Evolutionary conservation across 2,329 filamentous ascomycete genomes (phyloP), one percentile per base, ranked within the genome.

Genomic region (Gnomoniopsis sp.): DNA sequence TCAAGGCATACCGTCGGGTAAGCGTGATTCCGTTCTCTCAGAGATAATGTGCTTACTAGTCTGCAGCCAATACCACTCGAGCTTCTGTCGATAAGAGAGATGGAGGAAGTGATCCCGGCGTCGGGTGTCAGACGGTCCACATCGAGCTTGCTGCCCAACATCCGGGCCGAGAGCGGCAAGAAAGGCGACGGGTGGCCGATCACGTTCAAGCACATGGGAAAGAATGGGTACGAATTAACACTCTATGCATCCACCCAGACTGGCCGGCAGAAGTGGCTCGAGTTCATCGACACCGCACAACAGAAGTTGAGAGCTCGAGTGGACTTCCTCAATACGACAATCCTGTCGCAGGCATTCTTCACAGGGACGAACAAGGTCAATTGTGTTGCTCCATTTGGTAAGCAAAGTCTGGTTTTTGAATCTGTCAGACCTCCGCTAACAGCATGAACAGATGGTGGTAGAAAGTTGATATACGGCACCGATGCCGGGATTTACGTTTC

Each of bases 181-280:
- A 84, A 83, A 66, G 75, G 77, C 47, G 91, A 96, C 66, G 91
- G 90, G 49, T 96, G 91, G 76, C 95, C 95, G 0, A 96, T 99
- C 62, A 98, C 93, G 2, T 99, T 99, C 80, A 88, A 90, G 66
- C 92, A 97, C 79, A 82, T 99, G 60, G 95, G 95, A 51, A 97
- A 96, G 74, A 93, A 92, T 55, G 95, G 93, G 34, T 99, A 97
- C 70, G 93, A 97, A 71, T 79, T 92, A 67, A 95, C 93, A 3
- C 81, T 99, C 4, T 98, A 89, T 73, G 93, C 92, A 49, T 87
- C 88, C 11, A 96, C 91, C 60, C 88, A 91, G 66, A 89, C 91
- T 10, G 90, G 91, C 26, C 85, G 95, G 59, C 91, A 93, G 72
- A 99, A 98, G 75, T 99, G 95, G 88, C 91, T 99, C 71, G 93